Conservation (phyloP, 2,329 filamentous ascomycete species). For the Graphium sp. region DNA sequence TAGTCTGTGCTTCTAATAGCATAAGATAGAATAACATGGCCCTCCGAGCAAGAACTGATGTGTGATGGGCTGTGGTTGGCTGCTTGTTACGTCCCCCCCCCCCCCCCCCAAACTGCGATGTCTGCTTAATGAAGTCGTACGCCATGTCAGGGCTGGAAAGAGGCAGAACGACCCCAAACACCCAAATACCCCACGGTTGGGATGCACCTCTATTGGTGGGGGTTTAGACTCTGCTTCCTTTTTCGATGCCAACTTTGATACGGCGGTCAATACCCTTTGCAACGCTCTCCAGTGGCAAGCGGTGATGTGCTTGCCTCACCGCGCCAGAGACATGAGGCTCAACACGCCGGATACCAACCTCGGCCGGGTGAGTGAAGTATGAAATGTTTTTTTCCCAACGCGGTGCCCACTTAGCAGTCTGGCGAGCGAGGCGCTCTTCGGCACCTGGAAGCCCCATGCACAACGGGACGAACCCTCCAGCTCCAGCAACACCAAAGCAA, state of each 20-base stretch:
- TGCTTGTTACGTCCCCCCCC: too few species aligned
- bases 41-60: too few species aligned
- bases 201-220: too few species aligned
- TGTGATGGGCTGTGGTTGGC: too few species aligned
- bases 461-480: constrained; percentile 35
- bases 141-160: too few species aligned
- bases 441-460: constrained; percentile 40
- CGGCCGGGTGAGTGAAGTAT: constrained; percentile 30
- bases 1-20: too few species aligned
- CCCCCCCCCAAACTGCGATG: too few species aligned
- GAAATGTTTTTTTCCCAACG: constrained; percentile 41
- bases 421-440: constrained; percentile 32
- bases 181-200: too few species aligned
- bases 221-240: background rate
- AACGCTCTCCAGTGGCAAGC: constrained; percentile 30
- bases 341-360: constrained; percentile 28
- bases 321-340: constrained; percentile 27
- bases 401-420: constrained; percentile 40
- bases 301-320: constrained; percentile 25
- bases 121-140: too few species aligned
- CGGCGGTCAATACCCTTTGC: constrained; percentile 28
- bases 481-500: constrained; percentile 34
- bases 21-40: too few species aligned
- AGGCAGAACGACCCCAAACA: too few species aligned
- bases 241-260: constrained; percentile 26